Conservation (phyloP, 2,329 filamentous ascomycete genomes). For the Paracorniculantispora psalliotae region DNA sequence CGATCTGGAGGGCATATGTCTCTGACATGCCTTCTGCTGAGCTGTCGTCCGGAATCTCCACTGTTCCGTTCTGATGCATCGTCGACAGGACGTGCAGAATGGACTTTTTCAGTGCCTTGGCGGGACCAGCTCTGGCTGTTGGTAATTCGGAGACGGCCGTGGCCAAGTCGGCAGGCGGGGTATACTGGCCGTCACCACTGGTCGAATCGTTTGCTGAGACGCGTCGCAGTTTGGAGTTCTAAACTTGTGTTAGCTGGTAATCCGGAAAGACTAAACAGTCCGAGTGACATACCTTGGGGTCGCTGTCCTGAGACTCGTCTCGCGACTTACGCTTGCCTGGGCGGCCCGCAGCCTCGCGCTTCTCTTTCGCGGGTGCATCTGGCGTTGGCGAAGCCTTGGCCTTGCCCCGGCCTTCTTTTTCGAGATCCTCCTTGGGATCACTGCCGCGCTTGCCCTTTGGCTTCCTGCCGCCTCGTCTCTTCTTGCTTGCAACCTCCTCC, state of each 20-base stretch:
- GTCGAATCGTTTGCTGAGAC: conserved; percentile 45
- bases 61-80: conserved; percentile 61
- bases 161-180: conserved; percentile 47
- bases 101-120: conserved; percentile 65
- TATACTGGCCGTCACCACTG: conserved; percentile 37
- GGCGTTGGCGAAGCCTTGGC: conserved; percentile 29
- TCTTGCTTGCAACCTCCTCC: conserved; percentile 54
- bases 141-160: conserved; percentile 52
- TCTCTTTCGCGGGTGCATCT: conserved; percentile 38
- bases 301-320: conserved; percentile 51
- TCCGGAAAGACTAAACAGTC: no score
- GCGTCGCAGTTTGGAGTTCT: conserved; percentile 47
- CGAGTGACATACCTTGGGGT: conserved; percentile 41
- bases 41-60: conserved; percentile 58
- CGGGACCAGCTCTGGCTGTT: conserved; percentile 60
- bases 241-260: neutral
- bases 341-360: conserved; percentile 27
- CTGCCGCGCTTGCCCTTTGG: conserved; percentile 60
- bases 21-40: conserved; percentile 62
- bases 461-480: conserved; percentile 57
- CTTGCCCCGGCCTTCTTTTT: conserved; percentile 33
- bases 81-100: conserved; percentile 61
- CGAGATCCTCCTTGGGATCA: conserved; percentile 58
- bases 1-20: conserved; percentile 71
- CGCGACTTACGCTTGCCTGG: conserved; percentile 52